A percentile compares a stretch with the other conserved stretches of the same genome.
Evolutionary conservation across 2,329 filamentous ascomycete species (phyloP).

Genomic region (Cercospora nicotianae): DNA sequence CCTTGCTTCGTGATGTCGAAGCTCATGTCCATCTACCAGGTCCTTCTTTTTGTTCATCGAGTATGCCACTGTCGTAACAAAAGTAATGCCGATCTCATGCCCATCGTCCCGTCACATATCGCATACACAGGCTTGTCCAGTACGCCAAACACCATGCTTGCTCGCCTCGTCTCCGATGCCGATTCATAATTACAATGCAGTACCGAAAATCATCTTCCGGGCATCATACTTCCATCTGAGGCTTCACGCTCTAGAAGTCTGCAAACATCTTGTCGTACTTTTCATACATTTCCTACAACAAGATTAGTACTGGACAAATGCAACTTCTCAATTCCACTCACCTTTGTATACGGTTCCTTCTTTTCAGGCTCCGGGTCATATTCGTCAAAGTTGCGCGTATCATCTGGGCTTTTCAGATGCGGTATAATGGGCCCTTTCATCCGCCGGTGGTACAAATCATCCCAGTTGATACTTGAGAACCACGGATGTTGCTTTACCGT

Average conservation of each 20-base stretch:
- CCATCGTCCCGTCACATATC: slow-evolving; percentile 1
- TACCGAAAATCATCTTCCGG: slow-evolving; percentile 11
- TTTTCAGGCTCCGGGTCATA: slow-evolving; percentile 75
- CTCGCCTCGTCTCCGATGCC: slow-evolving; percentile 10
- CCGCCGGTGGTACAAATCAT: slow-evolving; percentile 65
- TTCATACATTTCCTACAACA: slow-evolving; percentile 56
- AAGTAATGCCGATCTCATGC: neutral
- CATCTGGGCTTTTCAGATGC: slow-evolving; percentile 69
- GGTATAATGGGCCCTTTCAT: slow-evolving; percentile 71
- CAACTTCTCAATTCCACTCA: slow-evolving; percentile 15
- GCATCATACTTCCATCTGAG: neutral
- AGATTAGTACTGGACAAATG: neutral
- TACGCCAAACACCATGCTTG: slow-evolving; percentile 27
- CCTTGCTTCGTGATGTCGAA: neutral
- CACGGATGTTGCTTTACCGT: slow-evolving; percentile 75
- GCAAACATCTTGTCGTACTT: slow-evolving; percentile 71
- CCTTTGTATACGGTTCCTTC: slow-evolving; percentile 64
- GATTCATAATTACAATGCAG: slow-evolving; percentile 24
- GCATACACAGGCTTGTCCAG: neutral
- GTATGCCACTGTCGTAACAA: slow-evolving; percentile 13
- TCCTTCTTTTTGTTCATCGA: slow-evolving; percentile 1
- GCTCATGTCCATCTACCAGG: neutral
- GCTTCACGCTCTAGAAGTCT: slow-evolving; percentile 58
- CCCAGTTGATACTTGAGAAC: slow-evolving; percentile 73
- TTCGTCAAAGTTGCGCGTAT: slow-evolving; percentile 77